Evolutionary conservation across 2,329 filamentous ascomycete species (phyloP), one percentile per base, ranked within the genome.

Genomic region (Metarhizium album): DNA sequence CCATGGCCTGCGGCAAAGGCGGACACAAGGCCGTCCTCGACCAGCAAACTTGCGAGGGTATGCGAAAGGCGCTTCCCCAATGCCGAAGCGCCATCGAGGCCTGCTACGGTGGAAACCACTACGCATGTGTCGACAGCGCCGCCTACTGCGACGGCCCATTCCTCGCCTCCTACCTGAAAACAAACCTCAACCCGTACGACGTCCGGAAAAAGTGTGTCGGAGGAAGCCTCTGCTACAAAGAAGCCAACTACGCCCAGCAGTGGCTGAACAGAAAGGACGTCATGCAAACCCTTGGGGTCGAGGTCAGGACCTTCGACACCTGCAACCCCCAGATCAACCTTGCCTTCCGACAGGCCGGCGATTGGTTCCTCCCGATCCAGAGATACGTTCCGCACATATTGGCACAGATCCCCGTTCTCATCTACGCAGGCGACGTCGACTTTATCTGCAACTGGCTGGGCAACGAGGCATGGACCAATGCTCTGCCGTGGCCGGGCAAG

Each of bases 321-420:
- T 97, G 91, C 82, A 97, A 97, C 80, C 89, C 90, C 62, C 87
- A 95, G 70, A 91, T 97, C 73, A 96, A 96, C 82, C 82, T 89
- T 63, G 94, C 95, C 79, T 97, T 98, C 80, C 74, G 95, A 51
- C 90, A 95, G 74, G 84, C 91, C 64, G 91, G 91, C 64, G 91
- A 98, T 72, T 97, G 90, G 90, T 95, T 95, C 86, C 84, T 94
- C 78, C 91, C 91, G 46, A 95, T 86, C 82, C 89, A 96, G 76
- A 85, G 84, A 54, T 78, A 95, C 23, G 86, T 97, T 5, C 90
- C 91, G 33, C 80, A 78, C 49, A 74, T 97, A 49, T 80, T 97
- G 53, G 82, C 90, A 72, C 73, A 96, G 76, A 93, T 98, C 56
- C 91, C 91, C 33, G 86, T 97, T 50, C 79, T 97, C 54, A 83